These are phyloP conservation scores for Sporobolomyces pararoseus DNA, from an alignment of 768 basidiomycete species.

Conservation along the genomic window DNA sequence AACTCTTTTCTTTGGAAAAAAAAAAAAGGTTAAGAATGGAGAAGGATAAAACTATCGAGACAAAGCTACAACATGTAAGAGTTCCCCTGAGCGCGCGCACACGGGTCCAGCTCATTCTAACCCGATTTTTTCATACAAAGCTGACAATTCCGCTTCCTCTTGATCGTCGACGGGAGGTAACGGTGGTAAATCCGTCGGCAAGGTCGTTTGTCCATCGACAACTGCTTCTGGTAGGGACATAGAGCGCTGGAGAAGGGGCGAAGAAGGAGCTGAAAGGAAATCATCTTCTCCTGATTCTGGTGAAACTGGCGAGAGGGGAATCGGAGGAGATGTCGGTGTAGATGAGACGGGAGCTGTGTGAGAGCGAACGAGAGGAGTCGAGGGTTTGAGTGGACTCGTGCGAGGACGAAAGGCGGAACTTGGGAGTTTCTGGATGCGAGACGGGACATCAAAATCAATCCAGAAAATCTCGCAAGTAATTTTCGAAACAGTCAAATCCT, in stretches of 20 bases:
- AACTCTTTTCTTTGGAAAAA: no score
- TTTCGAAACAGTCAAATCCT: no score
- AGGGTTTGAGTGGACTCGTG: not conserved
- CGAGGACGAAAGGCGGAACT: not conserved
- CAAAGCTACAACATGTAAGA: not conserved
- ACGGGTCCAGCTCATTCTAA: not conserved
- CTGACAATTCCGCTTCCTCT: conserved; percentile 8
- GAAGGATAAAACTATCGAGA: no score
- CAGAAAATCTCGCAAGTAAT: no score
- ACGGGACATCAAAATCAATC: no score
- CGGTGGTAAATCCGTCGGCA: not conserved
- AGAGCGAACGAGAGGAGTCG: not conserved
- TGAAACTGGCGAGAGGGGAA: not conserved
- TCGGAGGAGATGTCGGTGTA: not conserved
- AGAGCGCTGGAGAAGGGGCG: not conserved
- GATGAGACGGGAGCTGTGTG: not conserved
- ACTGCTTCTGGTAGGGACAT: no score
- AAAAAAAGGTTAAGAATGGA: no score
- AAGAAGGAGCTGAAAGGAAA: not conserved
- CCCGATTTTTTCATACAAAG: not conserved
- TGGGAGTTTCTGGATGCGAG: not conserved
- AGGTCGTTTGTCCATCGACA: not conserved
- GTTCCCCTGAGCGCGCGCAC: no score
- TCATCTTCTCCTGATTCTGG: not conserved
- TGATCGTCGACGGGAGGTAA: not conserved